A percentile compares a stretch with the other conserved stretches of the same genome.
phyloP scores from a whole-genome alignment of 1,139 yeast species.

The Hanseniaspora gamundiae region DNA sequence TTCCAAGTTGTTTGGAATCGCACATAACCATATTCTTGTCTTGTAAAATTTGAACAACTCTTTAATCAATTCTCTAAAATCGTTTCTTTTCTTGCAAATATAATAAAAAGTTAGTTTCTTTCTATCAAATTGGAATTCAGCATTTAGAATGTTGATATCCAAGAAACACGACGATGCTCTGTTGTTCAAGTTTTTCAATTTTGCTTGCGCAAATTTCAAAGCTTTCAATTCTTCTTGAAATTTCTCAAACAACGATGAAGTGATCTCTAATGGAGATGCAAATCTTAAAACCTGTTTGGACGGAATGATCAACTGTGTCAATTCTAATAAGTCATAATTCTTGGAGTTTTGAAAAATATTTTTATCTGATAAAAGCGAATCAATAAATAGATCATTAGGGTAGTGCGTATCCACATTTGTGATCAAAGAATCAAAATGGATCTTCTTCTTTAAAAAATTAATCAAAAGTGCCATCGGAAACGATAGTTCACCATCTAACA shows the following conservation, averaged over 20 bases:
- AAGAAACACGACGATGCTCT: constrained; percentile 9
- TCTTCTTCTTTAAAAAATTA: constrained; percentile 62
- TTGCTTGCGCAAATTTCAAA: constrained; percentile 28
- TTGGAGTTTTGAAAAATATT: constrained; percentile 14
- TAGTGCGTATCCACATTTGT: constrained; percentile 20
- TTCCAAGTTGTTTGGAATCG: constrained; percentile 37
- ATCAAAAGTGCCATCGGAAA: constrained; percentile 71
- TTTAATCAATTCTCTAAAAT: constrained; percentile 82
- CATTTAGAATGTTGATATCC: constrained; percentile 45
- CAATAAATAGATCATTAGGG: constrained; percentile 19
- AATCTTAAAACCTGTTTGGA: constrained; percentile 65
- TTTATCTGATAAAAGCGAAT: constrained; percentile 15
- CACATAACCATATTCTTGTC: constrained; percentile 96
- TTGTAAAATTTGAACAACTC: constrained; percentile 88
- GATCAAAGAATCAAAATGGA: constrained; percentile 25
- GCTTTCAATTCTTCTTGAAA: constrained; percentile 34
- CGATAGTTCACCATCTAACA: constrained; percentile 53
- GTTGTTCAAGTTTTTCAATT: constrained; percentile 22
- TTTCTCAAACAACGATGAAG: constrained; percentile 27
- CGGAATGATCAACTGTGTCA: constrained; percentile 25
- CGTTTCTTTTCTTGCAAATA: constrained; percentile 59
- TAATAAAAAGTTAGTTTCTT: constrained; percentile 89
- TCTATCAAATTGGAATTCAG: constrained; percentile 93
- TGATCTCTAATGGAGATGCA: constrained; percentile 28
- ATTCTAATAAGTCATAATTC: constrained; percentile 25